Evolutionary conservation across 805 yeast genomes (phyloP), one percentile per base, ranked within the genome.

Genomic region (Pichia scutulata): DNA sequence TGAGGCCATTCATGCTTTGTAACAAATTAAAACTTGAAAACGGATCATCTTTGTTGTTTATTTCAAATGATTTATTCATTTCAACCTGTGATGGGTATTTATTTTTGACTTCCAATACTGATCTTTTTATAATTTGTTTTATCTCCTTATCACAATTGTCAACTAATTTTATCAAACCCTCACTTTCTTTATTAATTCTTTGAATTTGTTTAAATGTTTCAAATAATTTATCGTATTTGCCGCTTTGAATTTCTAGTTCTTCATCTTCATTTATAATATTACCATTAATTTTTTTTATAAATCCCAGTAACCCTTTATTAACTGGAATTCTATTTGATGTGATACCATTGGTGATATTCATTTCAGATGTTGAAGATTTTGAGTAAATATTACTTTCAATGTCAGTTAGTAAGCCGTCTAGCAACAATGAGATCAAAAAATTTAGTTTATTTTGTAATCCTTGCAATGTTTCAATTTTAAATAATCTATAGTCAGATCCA

Each of bases 401-500:
- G 59, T 89, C 96, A 54, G 86, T 95, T n/a, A 86, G 70, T 19
- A 90, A 70, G 54, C 79, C 78, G 44, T 83, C 89, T 59, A 84
- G 83, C 26, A 90, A 68, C 41, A 76, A 74, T 51, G 78, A 79
- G 16, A 77, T 74, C 55, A 82, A 89, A 3, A 70, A 60, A 46
- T 78, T 77, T 18, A 84, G 67, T 54, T 77, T 78, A 41, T 68
- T 74, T 50, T 74, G 78, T 7, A 80, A 65, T 14, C 78, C 69
- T 14, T 63, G 60, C 63, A 85, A 68, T 0, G 84, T 79, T 1
- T 80, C 72, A 21, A 86, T 64, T 41, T 74, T 67, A 82, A 86
- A 82, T 25, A 86, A 60, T 16, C 74, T 72, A 58, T 76, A 76
- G 40, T 70, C 66, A 16, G 75, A 77, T 0, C 83, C 83, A 1